Base-by-base conservation (phyloP, 345 rosid species). In the Gossypium arboreum region DNA sequence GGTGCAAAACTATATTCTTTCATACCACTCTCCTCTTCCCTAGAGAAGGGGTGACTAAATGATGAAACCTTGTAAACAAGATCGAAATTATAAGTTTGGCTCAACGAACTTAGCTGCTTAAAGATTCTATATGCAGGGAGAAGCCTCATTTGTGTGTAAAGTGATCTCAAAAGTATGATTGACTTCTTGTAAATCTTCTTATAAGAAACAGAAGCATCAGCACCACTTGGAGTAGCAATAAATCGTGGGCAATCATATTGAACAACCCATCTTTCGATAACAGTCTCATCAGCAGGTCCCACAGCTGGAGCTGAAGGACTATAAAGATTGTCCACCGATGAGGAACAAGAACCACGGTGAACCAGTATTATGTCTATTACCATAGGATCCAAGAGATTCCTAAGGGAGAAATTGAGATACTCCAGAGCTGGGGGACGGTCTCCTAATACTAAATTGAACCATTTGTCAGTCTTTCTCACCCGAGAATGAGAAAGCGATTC, bases 391-490 rank as follows among this genome's bases (percentile, higher is more conserved):
- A 86, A 68, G 12, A 88, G 57, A 80, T 85, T 90, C 57, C 88
- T 83, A 45, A 87, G 94, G 94, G 96, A 90, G 77, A 89, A 89
- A 79, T 89, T 85, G 78, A 92, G 69, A 75, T 87, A 88, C 67
- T 90, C 94, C 9, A 88, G 67, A 12, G 86, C 93, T 2, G 92
- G 84, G 45, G 96, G 94, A 75, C 94, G 94, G 75, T 87, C 94
- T 59, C 98, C 98, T 75, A 92, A 83, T 2, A 88, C 87, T 68
- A 94, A 83, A 83, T 92, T 89, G 80, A 94, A 94, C 98, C 98
- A 94, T 86, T 83, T 92, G 79, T 94, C 98, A 55, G 86, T 94
- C 87, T 84, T 92, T 76, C 75, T 89, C 43, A 76, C 85, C 56
- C 85, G 84, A 66, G 77, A 79, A 83, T 51, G 77, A 0, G 91